A percentile compares a stretch with the other conserved stretches of the same genome.
Evolutionary conservation across 768 basidiomycete species (phyloP).

Genomic region (Wakefieldia striispora): DNA sequence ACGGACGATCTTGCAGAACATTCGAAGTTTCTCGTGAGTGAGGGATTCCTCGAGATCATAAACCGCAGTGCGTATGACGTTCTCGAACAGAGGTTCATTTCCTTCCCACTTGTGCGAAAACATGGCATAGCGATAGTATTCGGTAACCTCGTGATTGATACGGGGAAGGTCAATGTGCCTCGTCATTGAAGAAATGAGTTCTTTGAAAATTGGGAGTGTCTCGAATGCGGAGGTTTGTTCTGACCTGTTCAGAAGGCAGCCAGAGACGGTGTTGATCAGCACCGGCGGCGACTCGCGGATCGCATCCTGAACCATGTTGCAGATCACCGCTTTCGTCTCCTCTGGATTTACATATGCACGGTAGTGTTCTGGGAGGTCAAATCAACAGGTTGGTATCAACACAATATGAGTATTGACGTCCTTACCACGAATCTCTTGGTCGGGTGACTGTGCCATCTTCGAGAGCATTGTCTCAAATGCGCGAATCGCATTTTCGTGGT

Average conservation of each 20-base stretch:
- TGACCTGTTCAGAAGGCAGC: too few species aligned
- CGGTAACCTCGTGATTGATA: slow-evolving; percentile 3
- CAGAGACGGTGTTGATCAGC: too few species aligned
- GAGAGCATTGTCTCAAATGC: not conserved
- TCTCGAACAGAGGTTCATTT: slow-evolving; percentile 3
- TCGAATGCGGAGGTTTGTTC: not conserved
- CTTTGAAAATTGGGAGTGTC: not conserved
- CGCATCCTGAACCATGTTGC: too few species aligned
- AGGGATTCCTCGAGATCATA: not conserved
- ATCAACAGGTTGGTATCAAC: too few species aligned
- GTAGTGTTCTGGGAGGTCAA: too few species aligned
- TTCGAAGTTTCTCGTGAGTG: not conserved
- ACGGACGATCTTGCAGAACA: not conserved
- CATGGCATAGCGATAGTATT: slow-evolving; percentile 11
- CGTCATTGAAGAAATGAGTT: slow-evolving; percentile 1
- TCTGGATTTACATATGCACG: too few species aligned
- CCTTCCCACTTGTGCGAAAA: too few species aligned
- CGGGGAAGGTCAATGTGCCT: not conserved
- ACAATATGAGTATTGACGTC: too few species aligned
- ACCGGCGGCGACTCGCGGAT: too few species aligned
- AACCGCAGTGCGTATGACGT: not conserved
- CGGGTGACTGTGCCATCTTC: too few species aligned
- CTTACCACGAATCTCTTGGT: too few species aligned
- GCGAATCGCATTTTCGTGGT: not conserved
- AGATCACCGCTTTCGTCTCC: too few species aligned